Evolutionary conservation across 371 early-diverging fungal genomes (phyloP), one percentile per base, ranked within the genome.

Genomic region (Saksenaea vasiformis): DNA sequence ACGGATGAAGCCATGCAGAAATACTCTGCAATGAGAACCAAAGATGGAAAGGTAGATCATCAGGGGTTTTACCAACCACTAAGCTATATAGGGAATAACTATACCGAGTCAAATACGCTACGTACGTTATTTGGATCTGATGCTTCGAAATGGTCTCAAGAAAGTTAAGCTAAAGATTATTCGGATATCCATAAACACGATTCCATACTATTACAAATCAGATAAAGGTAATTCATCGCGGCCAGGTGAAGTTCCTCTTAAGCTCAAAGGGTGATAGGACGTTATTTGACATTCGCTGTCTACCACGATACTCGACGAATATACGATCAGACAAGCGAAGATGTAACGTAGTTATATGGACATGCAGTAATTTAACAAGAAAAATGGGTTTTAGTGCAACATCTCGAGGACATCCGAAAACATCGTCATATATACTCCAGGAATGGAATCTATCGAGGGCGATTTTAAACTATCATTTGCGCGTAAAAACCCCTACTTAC

Each of bases 81-180:
- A 51, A 14, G 0, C 17, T 34, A 22, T 53, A 24, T 22, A 88
- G 83, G 90, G 90, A 8, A 72, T 90, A 24, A 89, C 90, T 15
- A 85, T 90, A 28, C 90, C 90, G 11, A 86, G 86, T 41, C 90
- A 90, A 55, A 64, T 74, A 9, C 79, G 90, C 7, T 90, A 90
- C 64, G 79, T 90, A 5, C 61, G 64, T 10, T 90, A 90, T 58
- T 88, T 78, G 56, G 83, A 87, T 26, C 64, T 54, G 39, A 58
- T 58, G n/a, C 62, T 74, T 34, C 67, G 65, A 26, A 41, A 73
- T 60, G 64, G 55, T 47, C 68, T 71, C 37, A 65, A 56, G 31
- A 57, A 9, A n/a, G 15, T 22, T 13, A 28, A 17, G 27, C 15
- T n/a, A 47, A 57, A 31, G 38, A 27, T 70, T 59, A 27, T 37